A percentile compares a stretch with the other conserved stretches of the same genome.
Evolutionary conservation across 257 asterid genomes (phyloP).

Genomic region (Forsythia suspensa): DNA sequence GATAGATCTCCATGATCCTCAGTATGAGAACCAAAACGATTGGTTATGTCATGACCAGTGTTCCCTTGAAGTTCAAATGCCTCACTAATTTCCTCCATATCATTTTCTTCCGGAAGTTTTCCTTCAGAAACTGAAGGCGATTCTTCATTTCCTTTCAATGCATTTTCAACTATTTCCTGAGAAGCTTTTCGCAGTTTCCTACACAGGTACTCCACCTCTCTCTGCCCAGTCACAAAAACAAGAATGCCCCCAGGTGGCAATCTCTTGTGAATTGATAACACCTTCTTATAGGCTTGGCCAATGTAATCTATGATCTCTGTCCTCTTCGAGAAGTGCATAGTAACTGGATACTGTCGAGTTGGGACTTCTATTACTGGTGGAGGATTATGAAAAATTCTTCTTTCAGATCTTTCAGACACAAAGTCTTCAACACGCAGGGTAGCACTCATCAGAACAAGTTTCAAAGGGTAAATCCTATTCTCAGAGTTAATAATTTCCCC

Average conservation of each 20-base stretch:
- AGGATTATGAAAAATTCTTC: slow-evolving; percentile 56
- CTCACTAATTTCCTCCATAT: slow-evolving; percentile 64
- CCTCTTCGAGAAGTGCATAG: slow-evolving; percentile 76
- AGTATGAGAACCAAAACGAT: slow-evolving; percentile 57
- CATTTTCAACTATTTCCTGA: slow-evolving; percentile 40
- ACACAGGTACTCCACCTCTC: slow-evolving; percentile 87
- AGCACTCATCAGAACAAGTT: slow-evolving; percentile 94
- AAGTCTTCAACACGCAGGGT: slow-evolving; percentile 91
- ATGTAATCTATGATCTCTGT: slow-evolving; percentile 79
- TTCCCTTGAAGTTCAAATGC: slow-evolving; percentile 72
- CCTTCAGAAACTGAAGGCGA: slow-evolving; percentile 35
- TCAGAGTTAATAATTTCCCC: slow-evolving; percentile 51
- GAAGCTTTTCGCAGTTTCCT: slow-evolving; percentile 65
- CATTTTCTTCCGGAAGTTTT: slow-evolving; percentile 43
- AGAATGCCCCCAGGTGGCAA: slow-evolving; percentile 95
- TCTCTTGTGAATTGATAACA: slow-evolving; percentile 83
- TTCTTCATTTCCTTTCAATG: slow-evolving; percentile 29
- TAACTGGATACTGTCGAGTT: slow-evolving; percentile 85
- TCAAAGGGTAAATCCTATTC: slow-evolving; percentile 69
- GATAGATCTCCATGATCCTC: slow-evolving; percentile 52
- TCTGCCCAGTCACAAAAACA: slow-evolving; percentile 91
- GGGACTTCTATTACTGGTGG: slow-evolving; percentile 91
- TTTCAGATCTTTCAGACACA: slow-evolving; percentile 35
- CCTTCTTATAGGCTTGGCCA: slow-evolving; percentile 87
- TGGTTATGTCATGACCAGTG: slow-evolving; percentile 54